Conservation (phyloP, 176 grass and related monocot species). For the Dendrocalamus sinicus region DNA sequence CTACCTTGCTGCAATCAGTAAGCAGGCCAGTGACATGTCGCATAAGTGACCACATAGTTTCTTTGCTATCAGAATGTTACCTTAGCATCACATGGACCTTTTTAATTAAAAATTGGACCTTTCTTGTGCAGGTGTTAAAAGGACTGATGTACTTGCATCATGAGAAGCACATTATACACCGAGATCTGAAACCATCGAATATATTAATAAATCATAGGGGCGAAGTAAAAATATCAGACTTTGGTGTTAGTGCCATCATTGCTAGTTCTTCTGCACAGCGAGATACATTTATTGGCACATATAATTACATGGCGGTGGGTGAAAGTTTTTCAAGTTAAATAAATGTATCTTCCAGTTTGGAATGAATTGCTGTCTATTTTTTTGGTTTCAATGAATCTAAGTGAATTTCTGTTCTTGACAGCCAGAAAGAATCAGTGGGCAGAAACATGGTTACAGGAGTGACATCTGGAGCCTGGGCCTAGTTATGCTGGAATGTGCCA, state of each 20-base stretch:
- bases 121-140: constrained; percentile 67
- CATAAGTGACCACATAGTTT: constrained; percentile 22
- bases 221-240: constrained; percentile 98
- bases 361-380: not conserved
- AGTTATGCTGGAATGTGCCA: constrained; percentile 86
- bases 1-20: constrained; percentile 96
- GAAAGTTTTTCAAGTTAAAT: not conserved
- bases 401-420: constrained; percentile 51
- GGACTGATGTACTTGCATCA: constrained; percentile 85
- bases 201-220: constrained; percentile 96
- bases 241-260: constrained; percentile 93
- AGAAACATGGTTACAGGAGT: constrained; percentile 80
- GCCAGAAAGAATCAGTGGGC: constrained; percentile 89
- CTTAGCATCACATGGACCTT: not conserved
- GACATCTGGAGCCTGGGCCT: constrained; percentile 98
- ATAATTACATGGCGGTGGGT: constrained; percentile 95
- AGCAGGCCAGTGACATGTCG: constrained; percentile 77
- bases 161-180: constrained; percentile 78
- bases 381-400: constrained; percentile 5
- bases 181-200: constrained; percentile 97
- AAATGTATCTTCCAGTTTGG: constrained; percentile 12
- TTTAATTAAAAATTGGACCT: not conserved
- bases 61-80: constrained; percentile 25
- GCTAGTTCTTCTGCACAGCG: constrained; percentile 73
- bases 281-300: constrained; percentile 89